Conservation (phyloP, 2,329 filamentous ascomycete species). For the Didymella lethalis region DNA sequence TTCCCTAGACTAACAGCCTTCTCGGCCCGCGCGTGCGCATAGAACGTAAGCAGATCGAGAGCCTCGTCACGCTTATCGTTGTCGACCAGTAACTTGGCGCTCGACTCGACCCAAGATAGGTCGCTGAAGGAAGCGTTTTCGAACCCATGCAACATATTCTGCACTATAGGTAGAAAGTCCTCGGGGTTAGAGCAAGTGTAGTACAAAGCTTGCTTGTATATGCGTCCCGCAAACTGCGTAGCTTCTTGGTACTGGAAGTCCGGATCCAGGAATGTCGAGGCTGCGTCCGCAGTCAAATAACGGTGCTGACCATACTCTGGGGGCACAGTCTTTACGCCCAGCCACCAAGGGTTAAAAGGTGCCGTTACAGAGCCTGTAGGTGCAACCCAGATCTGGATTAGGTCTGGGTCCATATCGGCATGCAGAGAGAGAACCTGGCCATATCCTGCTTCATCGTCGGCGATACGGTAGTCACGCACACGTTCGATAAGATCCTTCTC, state of each 20-base stretch:
- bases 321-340: conserved; percentile 43
- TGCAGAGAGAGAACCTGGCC: conserved; percentile 45
- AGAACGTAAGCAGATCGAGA: conserved; percentile 34
- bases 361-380: conserved; percentile 48
- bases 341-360: conserved; percentile 48
- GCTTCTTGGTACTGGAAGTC: conserved; percentile 47
- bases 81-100: conserved; percentile 29
- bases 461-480: conserved; percentile 48
- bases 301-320: conserved; percentile 47
- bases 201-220: conserved; percentile 42
- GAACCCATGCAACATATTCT: conserved; percentile 38
- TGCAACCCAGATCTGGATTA: conserved; percentile 47
- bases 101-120: conserved; percentile 35
- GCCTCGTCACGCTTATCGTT: conserved; percentile 30
- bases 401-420: conserved; percentile 38
- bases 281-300: conserved; percentile 46
- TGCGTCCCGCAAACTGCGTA: conserved; percentile 36
- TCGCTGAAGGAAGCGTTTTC: conserved; percentile 38
- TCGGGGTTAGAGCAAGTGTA: conserved; percentile 43
- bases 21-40: conserved; percentile 36
- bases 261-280: conserved; percentile 43
- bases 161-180: conserved; percentile 33
- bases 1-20: conserved; percentile 36
- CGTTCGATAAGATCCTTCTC: conserved; percentile 58
- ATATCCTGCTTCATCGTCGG: conserved; percentile 50